Evolutionary conservation across 768 basidiomycete genomes (phyloP).

Genomic region (Coprinellus micaceus): DNA sequence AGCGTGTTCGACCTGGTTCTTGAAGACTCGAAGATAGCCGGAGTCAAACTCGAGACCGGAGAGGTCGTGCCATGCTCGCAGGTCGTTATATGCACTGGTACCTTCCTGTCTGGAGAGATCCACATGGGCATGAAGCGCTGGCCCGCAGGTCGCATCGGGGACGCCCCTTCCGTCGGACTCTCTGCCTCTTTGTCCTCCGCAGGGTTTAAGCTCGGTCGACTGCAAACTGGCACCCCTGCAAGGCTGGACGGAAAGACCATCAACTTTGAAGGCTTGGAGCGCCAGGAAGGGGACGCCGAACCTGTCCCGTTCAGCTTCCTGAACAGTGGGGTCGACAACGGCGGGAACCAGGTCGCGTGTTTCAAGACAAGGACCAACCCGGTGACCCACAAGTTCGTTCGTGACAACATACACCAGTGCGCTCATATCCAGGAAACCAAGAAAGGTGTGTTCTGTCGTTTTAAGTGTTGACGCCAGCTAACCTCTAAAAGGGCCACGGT

Average conservation of each 20-base stretch:
- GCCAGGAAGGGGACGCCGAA: constrained; percentile 62
- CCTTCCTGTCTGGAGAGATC: constrained; percentile 87
- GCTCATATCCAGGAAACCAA: constrained; percentile 87
- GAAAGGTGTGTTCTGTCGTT: constrained; percentile 50
- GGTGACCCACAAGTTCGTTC: constrained; percentile 70
- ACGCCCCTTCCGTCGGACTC: constrained; percentile 68
- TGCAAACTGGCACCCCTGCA: constrained; percentile 87
- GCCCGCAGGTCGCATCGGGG: constrained; percentile 75
- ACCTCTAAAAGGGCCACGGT: constrained; percentile 64
- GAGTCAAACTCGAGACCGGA: constrained; percentile 72
- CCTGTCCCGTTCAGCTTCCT: constrained; percentile 78
- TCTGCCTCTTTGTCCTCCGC: constrained; percentile 71
- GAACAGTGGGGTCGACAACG: constrained; percentile 64
- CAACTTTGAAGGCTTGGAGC: constrained; percentile 55
- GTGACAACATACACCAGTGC: constrained; percentile 70
- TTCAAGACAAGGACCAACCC: constrained; percentile 71
- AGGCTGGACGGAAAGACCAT: constrained; percentile 69
- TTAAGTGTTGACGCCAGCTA: neutral
- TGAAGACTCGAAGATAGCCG: constrained; percentile 49
- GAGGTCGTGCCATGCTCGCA: constrained; percentile 73
- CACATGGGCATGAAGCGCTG: constrained; percentile 80
- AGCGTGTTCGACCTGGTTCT: constrained; percentile 80
- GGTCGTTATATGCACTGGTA: constrained; percentile 88
- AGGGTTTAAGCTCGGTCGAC: constrained; percentile 77
- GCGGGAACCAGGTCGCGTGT: constrained; percentile 72